Percentiles rank a stretch among this genome's conserved stretches.
These are phyloP conservation scores for Saccharum hybrid DNA, from an alignment of 202 grass and related monocot species.

Conservation along the genomic window DNA sequence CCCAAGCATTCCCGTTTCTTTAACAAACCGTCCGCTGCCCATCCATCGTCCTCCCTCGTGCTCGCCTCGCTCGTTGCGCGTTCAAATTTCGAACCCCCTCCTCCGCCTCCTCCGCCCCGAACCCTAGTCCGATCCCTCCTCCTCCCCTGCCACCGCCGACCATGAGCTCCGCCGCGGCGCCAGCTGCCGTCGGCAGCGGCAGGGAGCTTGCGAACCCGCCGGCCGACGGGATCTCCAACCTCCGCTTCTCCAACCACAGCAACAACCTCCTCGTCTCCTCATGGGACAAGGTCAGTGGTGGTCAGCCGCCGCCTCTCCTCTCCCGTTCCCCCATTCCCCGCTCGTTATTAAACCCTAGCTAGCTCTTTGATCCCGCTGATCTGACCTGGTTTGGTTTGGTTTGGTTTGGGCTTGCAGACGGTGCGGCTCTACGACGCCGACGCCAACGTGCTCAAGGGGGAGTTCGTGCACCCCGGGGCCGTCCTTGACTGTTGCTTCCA, in stretches of 20 bases:
- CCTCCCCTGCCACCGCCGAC: too few relatives aligned
- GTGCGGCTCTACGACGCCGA: slow-evolving; percentile 90
- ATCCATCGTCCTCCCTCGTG: background rate
- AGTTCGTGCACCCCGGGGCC: slow-evolving; percentile 77
- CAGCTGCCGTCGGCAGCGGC: too few relatives aligned
- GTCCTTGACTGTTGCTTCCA: slow-evolving; percentile 99
- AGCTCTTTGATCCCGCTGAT: slow-evolving; percentile 32
- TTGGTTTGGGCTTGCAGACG: slow-evolving; percentile 50
- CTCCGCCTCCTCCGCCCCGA: slow-evolving; percentile 63
- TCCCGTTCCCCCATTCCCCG: background rate
- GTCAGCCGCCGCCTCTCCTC: background rate
- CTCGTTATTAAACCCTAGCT: slow-evolving; percentile 52
- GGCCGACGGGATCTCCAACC: too few relatives aligned
- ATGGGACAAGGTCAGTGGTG: slow-evolving; percentile 76
- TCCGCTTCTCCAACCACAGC: too few relatives aligned
- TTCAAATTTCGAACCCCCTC: slow-evolving; percentile 50
- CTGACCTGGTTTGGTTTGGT: slow-evolving; percentile 34
- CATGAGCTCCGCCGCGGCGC: too few relatives aligned
- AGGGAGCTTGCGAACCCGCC: too few relatives aligned
- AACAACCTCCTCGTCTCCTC: too few relatives aligned
- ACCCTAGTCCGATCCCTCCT: too few relatives aligned
- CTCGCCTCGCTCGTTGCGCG: slow-evolving; percentile 16
- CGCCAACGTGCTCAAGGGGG: slow-evolving; percentile 73
- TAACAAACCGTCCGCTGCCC: background rate
- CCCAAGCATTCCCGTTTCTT: background rate